Evolutionary conservation across 2,329 filamentous ascomycete species (phyloP).

Genomic region (Dothideomycetes sp.): DNA sequence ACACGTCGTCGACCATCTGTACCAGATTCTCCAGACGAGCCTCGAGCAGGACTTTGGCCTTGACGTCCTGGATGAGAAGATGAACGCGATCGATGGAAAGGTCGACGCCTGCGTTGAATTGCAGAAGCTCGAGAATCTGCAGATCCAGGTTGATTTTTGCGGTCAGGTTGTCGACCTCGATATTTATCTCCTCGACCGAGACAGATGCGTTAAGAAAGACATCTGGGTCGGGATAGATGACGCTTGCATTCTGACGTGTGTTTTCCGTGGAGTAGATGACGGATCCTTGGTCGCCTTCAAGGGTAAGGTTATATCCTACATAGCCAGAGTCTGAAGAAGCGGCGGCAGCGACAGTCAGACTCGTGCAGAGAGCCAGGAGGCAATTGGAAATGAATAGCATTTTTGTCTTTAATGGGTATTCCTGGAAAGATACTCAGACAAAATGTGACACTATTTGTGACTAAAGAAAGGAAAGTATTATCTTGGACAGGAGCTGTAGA

Average conservation of each 20-base stretch:
- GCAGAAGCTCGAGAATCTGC: conserved; percentile 48
- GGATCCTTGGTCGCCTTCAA: conserved; percentile 25
- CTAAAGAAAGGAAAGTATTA: no score
- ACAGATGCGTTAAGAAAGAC: conserved; percentile 53
- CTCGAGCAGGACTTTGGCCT: conserved; percentile 50
- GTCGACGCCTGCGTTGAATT: conserved; percentile 54
- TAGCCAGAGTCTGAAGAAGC: conserved; percentile 24
- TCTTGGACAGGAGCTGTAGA: no score
- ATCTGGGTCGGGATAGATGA: conserved; percentile 42
- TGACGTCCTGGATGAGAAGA: conserved; percentile 50
- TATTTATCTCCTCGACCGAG: conserved; percentile 48
- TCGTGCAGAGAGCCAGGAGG: conserved; percentile 7
- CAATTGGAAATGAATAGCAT: conserved; percentile 8
- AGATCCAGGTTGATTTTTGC: conserved; percentile 53
- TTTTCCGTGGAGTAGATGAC: conserved; percentile 38
- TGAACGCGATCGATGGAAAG: conserved; percentile 48
- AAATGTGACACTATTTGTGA: not conserved
- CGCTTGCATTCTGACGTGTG: conserved; percentile 26
- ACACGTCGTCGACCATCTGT: conserved; percentile 49
- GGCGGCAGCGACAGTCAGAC: conserved; percentile 9
- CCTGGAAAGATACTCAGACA: not conserved
- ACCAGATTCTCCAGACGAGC: conserved; percentile 53
- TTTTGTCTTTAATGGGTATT: not conserved
- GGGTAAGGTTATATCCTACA: conserved; percentile 24
- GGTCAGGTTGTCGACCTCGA: conserved; percentile 51